Base-by-base conservation (phyloP, 192 early-diverging fungal species). In the Irineochytrium annulatum region DNA sequence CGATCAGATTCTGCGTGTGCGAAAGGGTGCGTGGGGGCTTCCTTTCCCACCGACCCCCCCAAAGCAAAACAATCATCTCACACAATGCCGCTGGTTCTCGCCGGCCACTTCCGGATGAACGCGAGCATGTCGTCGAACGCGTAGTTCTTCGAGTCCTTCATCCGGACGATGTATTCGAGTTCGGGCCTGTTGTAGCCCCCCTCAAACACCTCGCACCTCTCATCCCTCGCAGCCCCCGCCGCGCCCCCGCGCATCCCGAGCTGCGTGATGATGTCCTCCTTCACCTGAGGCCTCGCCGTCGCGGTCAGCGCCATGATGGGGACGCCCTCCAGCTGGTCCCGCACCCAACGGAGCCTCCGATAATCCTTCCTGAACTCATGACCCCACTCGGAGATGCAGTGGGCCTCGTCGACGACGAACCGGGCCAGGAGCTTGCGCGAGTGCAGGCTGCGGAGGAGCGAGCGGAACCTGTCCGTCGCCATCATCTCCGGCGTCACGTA, bases 281-380 rank as follows among this genome's bases (percentile, higher is more conserved):
- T 24, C 11, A 20, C 13, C 46, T 8, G 11, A 22, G 13, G 13
- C 11, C 75, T 80, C 6, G 79, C 79, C 0, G 89, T 94, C 0
- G 91, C 91, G 1, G 92, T 89, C 34, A 94, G 67, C 2, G 89
- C 91, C 69, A 89, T 84, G 43, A 94, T 68, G 0, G 83, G 87
- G 0, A 84, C 70, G 1, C 72, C 56, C 1, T 83, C 84, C 56
- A 88, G 91, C 1, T 52, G 53, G 8, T 45, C 44, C 45, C 76
- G 73, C 37, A 65, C 77, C 46, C 70, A 75, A 1, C n/a, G 32
- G 1, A 81, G 67, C 44, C 74, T 71, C 2, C 71, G 64, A 52
- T 77, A 81, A 49, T 72, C 71, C 17, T 29, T 24, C 32, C 77
- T 70, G 52, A 81, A 77, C 43, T 81, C 75, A 48, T 77, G 75